These are phyloP conservation scores for Dactylella cylindrospora DNA, from an alignment of 2,329 filamentous ascomycete species.

Conservation along the genomic window DNA sequence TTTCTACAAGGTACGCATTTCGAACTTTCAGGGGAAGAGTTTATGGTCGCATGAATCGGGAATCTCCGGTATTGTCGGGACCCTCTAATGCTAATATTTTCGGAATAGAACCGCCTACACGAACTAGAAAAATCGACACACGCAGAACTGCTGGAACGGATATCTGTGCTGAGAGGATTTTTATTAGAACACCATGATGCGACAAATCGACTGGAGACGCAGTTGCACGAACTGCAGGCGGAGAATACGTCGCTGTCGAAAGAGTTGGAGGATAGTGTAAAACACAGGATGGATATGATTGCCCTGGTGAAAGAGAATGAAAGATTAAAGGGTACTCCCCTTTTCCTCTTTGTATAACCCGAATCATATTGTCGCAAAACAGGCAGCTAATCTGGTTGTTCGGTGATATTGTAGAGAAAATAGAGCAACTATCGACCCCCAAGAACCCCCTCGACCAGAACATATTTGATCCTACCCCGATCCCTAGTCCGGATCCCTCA, in stretches of 20 bases:
- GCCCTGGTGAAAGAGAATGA: conserved; percentile 39
- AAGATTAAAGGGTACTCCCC: conserved; percentile 19
- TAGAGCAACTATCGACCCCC: conserved; percentile 36
- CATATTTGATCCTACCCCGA: conserved; percentile 26
- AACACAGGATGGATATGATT: conserved; percentile 38
- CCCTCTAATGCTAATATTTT: no score
- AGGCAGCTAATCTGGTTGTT: neutral
- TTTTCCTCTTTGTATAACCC: neutral
- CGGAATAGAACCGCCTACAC: conserved; percentile 41
- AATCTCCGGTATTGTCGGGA: no score
- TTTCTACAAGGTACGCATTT: conserved; percentile 29
- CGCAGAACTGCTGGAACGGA: conserved; percentile 33
- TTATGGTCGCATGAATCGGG: no score
- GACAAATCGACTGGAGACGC: conserved; percentile 36
- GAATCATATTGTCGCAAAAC: neutral
- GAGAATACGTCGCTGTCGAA: conserved; percentile 33
- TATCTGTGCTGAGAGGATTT: conserved; percentile 40
- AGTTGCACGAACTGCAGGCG: conserved; percentile 41
- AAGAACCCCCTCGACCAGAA: conserved; percentile 7
- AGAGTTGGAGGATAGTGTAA: conserved; percentile 27
- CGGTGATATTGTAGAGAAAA: conserved; percentile 16
- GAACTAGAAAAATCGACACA: conserved; percentile 38
- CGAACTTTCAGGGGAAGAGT: no score
- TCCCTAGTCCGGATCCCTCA: conserved; percentile 39
- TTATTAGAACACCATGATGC: conserved; percentile 41